Base-by-base conservation (phyloP, 1,139 yeast species). In the Magnusiomyces clavatus region DNA sequence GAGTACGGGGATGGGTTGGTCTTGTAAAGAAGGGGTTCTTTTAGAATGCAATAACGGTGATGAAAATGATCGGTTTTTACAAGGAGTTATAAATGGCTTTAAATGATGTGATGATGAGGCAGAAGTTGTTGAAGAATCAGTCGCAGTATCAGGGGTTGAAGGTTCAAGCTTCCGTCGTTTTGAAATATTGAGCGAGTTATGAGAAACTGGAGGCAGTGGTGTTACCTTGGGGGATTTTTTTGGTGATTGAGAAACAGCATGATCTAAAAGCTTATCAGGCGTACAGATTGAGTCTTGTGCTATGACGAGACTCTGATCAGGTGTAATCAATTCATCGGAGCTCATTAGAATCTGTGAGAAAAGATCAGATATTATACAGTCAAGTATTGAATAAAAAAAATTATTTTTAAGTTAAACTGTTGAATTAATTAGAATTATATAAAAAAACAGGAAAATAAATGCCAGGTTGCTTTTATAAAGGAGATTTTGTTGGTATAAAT, bases 21-120 rank as follows among this genome's bases (percentile, higher is more conserved):
- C 68, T 46, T 58, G 61, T 36, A 64, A 51, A 36, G 67, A 64
- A 4, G 68, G 68, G 3, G 66, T 62, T 19, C 67, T 52, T 46
- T 55, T 49, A 19, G 11, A 53, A 44, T 48, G 13, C 3, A 47
- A 46, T 8, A 56, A 47, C 3, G 66, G 66, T 8, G 61, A 55
- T 6, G 66, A 58, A 40, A 61, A 55, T 6, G 64, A 60, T 34
- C 67, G 54, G 31, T 49, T 54, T 46, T 64, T 63, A 8, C 58
- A 54, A 16, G 67, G 67, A 3, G 66, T 61, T 31, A 61, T 54
- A 24, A 24, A 24, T 24, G 31, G 31, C 17, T 49, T 42, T 41
- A 44, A 16, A 24, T 39, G 43, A 40, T 19, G 36, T 16, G 31
- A 37, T 45, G 44, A 24, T 48, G 51, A 35, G 31, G 46, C 37